A percentile compares a stretch with the other conserved stretches of the same genome.
Evolutionary conservation across 805 yeast species (phyloP).

Genomic region (Yarrowia yakushimensis): DNA sequence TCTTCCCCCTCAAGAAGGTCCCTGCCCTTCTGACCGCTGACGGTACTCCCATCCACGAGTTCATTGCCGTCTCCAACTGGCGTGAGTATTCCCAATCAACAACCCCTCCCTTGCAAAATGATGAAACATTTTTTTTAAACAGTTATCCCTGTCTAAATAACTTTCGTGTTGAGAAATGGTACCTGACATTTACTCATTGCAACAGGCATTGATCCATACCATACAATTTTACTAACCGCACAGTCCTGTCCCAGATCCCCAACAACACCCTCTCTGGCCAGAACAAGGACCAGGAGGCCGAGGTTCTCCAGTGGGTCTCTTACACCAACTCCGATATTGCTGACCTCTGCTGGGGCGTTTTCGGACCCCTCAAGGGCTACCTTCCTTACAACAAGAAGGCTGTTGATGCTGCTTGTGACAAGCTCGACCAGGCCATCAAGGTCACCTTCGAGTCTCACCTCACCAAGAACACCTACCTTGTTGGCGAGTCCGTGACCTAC

Average conservation of each 20-base stretch:
- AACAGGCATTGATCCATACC: background rate
- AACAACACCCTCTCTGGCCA: conserved; percentile 56
- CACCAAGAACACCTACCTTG: conserved; percentile 61
- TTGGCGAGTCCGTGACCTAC: conserved; percentile 59
- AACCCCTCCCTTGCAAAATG: background rate
- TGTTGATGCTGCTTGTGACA: conserved; percentile 47
- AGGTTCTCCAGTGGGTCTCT: conserved; percentile 73
- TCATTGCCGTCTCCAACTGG: conserved; percentile 58
- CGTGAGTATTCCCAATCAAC: conserved; percentile 37
- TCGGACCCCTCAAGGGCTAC: conserved; percentile 60
- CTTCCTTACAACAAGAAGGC: conserved; percentile 76
- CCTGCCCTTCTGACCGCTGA: conserved; percentile 65
- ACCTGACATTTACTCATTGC: background rate
- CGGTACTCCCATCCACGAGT: conserved; percentile 62
- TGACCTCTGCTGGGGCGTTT: conserved; percentile 45
- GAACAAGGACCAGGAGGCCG: conserved; percentile 59
- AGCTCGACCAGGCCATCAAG: conserved; percentile 42
- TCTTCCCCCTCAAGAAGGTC: conserved; percentile 56
- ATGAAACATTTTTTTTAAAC: conserved; percentile 24
- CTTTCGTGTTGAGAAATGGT: conserved; percentile 11
- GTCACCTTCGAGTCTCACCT: conserved; percentile 40
- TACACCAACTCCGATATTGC: conserved; percentile 67
- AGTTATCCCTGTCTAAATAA: conserved; percentile 21
- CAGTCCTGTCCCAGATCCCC: conserved; percentile 28
- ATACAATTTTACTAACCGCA: background rate